Evolutionary conservation across 1,139 yeast species (phyloP).

Genomic region (Yamadazyma triangularis): DNA sequence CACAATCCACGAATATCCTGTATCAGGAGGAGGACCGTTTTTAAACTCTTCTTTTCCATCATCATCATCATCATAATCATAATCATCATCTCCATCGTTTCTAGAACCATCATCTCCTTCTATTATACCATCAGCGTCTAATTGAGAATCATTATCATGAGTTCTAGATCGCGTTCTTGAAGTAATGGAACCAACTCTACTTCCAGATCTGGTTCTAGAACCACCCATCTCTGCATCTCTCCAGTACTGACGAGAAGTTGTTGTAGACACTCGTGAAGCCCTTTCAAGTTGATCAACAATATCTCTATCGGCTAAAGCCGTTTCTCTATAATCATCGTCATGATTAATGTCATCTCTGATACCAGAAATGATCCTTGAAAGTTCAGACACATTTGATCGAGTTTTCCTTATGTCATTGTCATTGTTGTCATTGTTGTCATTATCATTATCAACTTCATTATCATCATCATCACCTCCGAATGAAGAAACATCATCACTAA

Average conservation of each 20-base stretch:
- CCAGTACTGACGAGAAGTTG: neutral
- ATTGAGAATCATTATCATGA: neutral
- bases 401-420: constrained; percentile 3
- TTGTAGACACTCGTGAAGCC: constrained; percentile 1
- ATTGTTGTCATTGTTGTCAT: no score
- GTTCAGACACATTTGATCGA: constrained; percentile 17
- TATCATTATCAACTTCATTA: no score
- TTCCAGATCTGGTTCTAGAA: neutral
- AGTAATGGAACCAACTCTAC: constrained; percentile 2
- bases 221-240: neutral
- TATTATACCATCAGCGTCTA: no score
- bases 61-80: constrained; percentile 7
- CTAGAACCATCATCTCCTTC: neutral
- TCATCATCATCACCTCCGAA: no score
- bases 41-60: constrained; percentile 9
- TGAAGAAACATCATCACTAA: no score
- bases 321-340: constrained; percentile 12
- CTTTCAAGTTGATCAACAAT: neutral
- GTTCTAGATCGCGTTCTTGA: neutral
- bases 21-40: constrained; percentile 53
- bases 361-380: constrained; percentile 28
- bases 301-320: constrained; percentile 16
- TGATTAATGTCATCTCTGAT: constrained; percentile 28
- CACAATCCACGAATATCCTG: constrained; percentile 70
- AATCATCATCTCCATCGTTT: constrained; percentile 1